Percentiles rank a stretch among this genome's conserved stretches.
Conservation (phyloP, 345 rosid species). For the Eucalyptus tenuipes region DNA sequence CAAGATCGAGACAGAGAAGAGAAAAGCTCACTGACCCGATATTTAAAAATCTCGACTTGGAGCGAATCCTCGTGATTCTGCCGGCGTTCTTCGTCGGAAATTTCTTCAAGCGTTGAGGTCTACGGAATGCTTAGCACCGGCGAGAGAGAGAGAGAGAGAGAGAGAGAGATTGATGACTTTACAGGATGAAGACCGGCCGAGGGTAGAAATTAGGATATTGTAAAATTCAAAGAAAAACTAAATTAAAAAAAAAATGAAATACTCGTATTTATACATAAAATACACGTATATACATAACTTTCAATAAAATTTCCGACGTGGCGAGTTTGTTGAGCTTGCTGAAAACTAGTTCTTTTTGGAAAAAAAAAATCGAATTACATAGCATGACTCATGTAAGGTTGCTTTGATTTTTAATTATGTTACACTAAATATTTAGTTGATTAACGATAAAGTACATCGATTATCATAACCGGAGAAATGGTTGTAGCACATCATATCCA, state of each 20-base stretch:
- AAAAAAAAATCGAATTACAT: background rate
- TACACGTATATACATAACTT: background rate
- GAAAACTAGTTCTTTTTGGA: background rate
- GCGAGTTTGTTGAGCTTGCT: background rate
- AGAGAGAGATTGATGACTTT: background rate
- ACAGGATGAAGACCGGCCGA: background rate
- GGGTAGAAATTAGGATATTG: background rate
- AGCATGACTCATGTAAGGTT: background rate
- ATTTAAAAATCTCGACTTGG: background rate
- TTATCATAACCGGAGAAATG: background rate
- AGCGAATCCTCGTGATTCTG: background rate
- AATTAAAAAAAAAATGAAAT: too few species aligned
- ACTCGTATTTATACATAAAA: background rate
- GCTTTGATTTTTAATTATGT: background rate
- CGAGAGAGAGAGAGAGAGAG: background rate
- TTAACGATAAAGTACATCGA: fast-evolving
- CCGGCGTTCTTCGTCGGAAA: background rate
- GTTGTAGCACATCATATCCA: background rate
- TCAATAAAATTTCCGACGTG: background rate
- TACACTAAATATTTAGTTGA: fast-evolving
- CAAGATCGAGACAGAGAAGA: background rate
- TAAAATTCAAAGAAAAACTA: background rate
- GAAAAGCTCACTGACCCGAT: background rate
- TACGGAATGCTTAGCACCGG: background rate
- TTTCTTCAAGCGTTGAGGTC: background rate